Base-by-base conservation (phyloP, 2,329 filamentous ascomycete species). In the Epichloe sibirici region DNA sequence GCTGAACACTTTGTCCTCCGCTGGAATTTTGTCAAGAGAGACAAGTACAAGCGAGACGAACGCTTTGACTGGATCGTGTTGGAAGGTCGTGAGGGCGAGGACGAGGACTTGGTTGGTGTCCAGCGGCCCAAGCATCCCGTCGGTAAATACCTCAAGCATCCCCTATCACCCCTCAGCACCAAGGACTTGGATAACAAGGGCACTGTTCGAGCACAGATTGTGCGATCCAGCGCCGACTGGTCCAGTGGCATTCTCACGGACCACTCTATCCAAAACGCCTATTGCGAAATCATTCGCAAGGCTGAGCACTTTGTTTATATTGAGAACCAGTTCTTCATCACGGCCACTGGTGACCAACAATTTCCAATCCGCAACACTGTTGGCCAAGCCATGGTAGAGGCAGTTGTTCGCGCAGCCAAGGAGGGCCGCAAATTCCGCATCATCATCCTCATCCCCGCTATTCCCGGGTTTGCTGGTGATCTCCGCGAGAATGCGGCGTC, bases 281-380 rank as follows among this genome's bases (percentile, higher is more conserved):
- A 95, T 65, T 76, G 75, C 54, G 88, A 95, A 57, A 72, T 94
- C 34, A 97, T 97, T 61, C 76, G 84, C 49, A 88, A 88, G 49
- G 91, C 91, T 0, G 74, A 96, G 68, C 91, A 97, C 65, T 96
- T 82, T 60, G 86, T 98, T 25, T 98, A 97, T 71, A 95, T 98
- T 55, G 93, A 98, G 67, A 97, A 97, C 62, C 93, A 98, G 63
- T 97, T 97, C 73, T 98, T 97, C 75, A 96, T 94, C 64, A 94
- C 90, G 1, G 88, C 93, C 0, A 97, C 91, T 0, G 89, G 89
- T 8, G 84, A 93, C n/a, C 70, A 95, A 38, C 90, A 96, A 65
- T 71, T 76, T 1, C 91, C 91, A 0, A 81, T 97, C 25, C 83
- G 89, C 67, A 98, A 98, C 65, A 85, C 82, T 17, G 86, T 98